Conservation (phyloP, 345 rosid genomes). For the Eucalyptus microcorys region DNA sequence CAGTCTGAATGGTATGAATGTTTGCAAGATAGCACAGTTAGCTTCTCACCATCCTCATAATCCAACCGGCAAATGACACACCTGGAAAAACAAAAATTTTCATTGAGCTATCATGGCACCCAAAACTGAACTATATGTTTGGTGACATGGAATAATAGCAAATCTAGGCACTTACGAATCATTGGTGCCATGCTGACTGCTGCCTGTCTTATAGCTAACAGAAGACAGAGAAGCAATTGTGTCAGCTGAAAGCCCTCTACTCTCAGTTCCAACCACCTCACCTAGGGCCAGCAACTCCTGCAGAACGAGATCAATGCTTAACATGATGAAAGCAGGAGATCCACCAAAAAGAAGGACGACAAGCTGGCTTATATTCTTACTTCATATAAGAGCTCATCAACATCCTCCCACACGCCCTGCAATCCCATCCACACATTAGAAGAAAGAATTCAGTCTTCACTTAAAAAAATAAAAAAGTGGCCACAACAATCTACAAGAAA, state of each 20-base stretch:
- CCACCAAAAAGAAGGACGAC: not conserved
- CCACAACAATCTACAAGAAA: not conserved
- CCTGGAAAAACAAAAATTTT: slow-evolving; percentile 18
- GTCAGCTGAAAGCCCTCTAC: slow-evolving; percentile 85
- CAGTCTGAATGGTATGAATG: slow-evolving; percentile 94
- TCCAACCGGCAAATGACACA: slow-evolving; percentile 91
- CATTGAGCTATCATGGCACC: not conserved
- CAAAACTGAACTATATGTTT: not conserved
- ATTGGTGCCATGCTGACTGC: slow-evolving; percentile 67
- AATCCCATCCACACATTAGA: not conserved
- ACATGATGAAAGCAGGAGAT: not conserved
- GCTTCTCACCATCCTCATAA: slow-evolving; percentile 72
- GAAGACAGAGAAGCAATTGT: slow-evolving; percentile 74
- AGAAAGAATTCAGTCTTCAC: not conserved
- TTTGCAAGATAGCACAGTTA: slow-evolving; percentile 81
- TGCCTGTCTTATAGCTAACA: slow-evolving; percentile 50
- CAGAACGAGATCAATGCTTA: not conserved
- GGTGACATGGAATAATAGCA: not conserved
- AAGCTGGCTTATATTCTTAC: slow-evolving; percentile 12
- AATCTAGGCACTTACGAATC: slow-evolving; percentile 58
- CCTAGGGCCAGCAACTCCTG: slow-evolving; percentile 94
- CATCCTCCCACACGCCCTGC: slow-evolving; percentile 88
- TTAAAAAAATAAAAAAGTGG: not conserved
- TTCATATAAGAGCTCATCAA: slow-evolving; percentile 91
- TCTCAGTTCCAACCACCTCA: slow-evolving; percentile 85